phyloP scores from a whole-genome alignment of 2,329 filamentous ascomycete genomes.

The Botrytis pseudocinerea region DNA sequence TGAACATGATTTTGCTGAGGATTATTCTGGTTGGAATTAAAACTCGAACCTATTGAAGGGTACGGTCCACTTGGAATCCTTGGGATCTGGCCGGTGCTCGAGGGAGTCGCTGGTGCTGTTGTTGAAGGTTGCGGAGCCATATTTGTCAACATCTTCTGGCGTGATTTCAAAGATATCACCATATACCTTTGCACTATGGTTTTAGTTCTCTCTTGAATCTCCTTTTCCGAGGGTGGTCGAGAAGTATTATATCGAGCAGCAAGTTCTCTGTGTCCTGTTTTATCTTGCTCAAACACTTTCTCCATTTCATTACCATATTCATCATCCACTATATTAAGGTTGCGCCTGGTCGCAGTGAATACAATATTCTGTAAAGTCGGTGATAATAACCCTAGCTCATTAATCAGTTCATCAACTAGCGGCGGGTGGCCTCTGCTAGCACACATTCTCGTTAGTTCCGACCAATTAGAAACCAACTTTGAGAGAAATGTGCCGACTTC shows the following conservation, averaged over 20 bases:
- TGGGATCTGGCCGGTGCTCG: not conserved
- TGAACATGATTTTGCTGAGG: not conserved
- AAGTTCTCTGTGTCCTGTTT: conserved; percentile 39
- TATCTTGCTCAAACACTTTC: conserved; percentile 43
- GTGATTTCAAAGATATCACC: not conserved
- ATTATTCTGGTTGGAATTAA: not conserved
- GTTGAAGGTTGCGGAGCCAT: not conserved
- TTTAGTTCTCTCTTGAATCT: conserved; percentile 35
- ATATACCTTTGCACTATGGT: conserved; percentile 17
- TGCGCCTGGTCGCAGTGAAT: conserved; percentile 53
- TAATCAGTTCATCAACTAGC: conserved; percentile 56
- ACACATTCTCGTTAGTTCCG: conserved; percentile 43
- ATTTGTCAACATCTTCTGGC: conserved; percentile 8
- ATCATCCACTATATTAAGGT: conserved; percentile 47
- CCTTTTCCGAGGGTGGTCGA: conserved; percentile 35
- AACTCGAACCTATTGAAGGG: not conserved
- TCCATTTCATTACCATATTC: conserved; percentile 42
- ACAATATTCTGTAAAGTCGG: conserved; percentile 53
- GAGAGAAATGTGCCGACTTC: conserved; percentile 49
- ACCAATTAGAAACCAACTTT: conserved; percentile 48
- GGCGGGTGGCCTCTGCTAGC: conserved; percentile 51
- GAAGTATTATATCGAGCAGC: conserved; percentile 34
- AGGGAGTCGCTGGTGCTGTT: not conserved
- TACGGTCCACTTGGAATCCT: not conserved
- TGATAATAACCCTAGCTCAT: conserved; percentile 51